Percentiles rank a stretch among this genome's conserved stretches.
These are phyloP conservation scores for Cadophora luteo-olivacea DNA, from an alignment of 2,329 filamentous ascomycete genomes.

Conservation along the genomic window DNA sequence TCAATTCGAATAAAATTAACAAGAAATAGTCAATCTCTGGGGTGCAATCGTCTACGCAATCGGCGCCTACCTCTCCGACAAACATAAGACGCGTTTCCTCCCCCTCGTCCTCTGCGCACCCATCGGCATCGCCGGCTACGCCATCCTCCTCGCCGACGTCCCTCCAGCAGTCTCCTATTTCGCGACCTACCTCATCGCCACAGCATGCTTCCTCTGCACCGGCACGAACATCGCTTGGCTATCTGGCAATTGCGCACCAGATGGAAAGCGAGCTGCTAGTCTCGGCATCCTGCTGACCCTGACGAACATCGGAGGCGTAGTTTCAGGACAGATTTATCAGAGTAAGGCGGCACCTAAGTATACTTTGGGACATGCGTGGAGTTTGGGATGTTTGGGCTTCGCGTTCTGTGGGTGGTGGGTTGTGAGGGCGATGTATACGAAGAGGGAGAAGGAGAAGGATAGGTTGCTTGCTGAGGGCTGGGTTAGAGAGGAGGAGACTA, in stretches of 20 bases:
- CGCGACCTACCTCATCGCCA: constrained; percentile 23
- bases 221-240: constrained; percentile 27
- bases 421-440: constrained; percentile 21
- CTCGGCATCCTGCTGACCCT: constrained; percentile 14
- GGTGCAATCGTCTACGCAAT: constrained; percentile 22
- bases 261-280: constrained; percentile 25
- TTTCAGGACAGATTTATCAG: constrained; percentile 24
- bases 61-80: constrained; percentile 22
- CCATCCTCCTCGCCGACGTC: constrained; percentile 16
- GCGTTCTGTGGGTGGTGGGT: constrained; percentile 26
- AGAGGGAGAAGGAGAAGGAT: constrained; percentile 22
- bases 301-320: constrained; percentile 24
- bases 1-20: neutral
- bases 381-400: constrained; percentile 19
- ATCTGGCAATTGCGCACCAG: constrained; percentile 18
- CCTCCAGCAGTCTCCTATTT: constrained; percentile 20
- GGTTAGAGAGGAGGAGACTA: constrained; percentile 8
- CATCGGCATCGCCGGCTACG: constrained; percentile 21
- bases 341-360: constrained; percentile 24
- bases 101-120: constrained; percentile 20
- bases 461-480: constrained; percentile 20
- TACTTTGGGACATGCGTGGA: constrained; percentile 22
- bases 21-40: constrained; percentile 19
- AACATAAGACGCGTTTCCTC: constrained; percentile 24
- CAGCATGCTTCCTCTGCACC: constrained; percentile 23